Conservation (phyloP, 257 asterid species). For the Nicotiana benthamiana region DNA sequence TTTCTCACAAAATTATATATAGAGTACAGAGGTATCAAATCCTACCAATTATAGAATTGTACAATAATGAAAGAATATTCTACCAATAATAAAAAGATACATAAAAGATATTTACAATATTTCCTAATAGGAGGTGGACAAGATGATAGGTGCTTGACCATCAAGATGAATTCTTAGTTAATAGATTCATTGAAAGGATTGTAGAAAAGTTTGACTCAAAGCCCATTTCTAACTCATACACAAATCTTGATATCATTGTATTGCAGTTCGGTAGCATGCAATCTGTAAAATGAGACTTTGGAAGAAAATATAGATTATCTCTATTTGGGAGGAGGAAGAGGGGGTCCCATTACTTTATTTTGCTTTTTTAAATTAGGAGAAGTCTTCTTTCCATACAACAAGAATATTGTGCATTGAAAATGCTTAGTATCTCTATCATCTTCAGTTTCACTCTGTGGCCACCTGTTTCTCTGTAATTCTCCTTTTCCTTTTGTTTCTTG, state of each 20-base stretch:
- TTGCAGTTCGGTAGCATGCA: not conserved
- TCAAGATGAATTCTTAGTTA: not conserved
- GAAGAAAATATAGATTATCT: not conserved
- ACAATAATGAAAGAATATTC: no score
- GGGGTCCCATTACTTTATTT: not conserved
- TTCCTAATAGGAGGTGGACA: no score
- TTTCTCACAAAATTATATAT: no score
- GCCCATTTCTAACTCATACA: not conserved
- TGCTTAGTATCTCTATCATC: no score
- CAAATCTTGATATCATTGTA: not conserved
- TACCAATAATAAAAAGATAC: no score
- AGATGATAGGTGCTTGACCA: constrained; percentile 29
- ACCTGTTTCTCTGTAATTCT: not conserved
- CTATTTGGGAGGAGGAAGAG: not conserved
- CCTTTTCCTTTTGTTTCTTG: not conserved
- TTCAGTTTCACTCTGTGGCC: not conserved
- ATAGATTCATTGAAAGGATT: not conserved
- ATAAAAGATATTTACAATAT: no score
- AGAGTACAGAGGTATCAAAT: no score
- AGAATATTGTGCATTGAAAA: no score
- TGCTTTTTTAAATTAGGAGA: not conserved
- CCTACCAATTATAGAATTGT: no score
- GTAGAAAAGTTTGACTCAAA: not conserved
- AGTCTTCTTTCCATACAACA: not conserved
- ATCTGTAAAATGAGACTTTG: not conserved